Base-by-base conservation (phyloP, 2,329 filamentous ascomycete genomes). In the Ceratocystis smalleyi region DNA sequence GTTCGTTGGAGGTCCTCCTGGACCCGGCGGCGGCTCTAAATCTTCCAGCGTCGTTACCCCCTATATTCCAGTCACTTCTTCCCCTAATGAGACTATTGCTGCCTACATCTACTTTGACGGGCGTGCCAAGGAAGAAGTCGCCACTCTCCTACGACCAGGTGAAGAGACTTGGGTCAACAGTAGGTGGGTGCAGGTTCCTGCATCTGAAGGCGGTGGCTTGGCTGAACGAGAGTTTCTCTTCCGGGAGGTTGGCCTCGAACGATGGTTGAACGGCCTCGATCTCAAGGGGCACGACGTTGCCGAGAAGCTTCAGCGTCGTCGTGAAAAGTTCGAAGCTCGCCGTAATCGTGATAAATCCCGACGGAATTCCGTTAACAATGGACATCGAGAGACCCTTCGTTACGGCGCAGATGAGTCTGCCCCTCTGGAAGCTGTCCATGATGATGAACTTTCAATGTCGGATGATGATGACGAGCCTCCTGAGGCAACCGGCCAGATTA, bases 91-190 rank as follows among this genome's bases (percentile, higher is more conserved):
- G 77, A 99, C 94, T 15, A 92, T 99, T 70, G 94, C 94, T 40
- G 94, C 92, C 45, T 99, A 99, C 74, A 97, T 99, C 70, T 99
- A 99, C 77, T 99, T 99, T 72, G 94, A 99, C 74, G 94, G 94
- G 19, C 82, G 94, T 68, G 83, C 83, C 67, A 99, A 99, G 74
- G 94, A 99, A 73, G 94, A 99, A 76, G 95, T 99, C 2, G 94
- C 94, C 62, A 99, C 94, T 12, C 78, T 99, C 65, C 79, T 99
- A 62, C 82, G 94, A 64, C 87, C 91, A 12, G 92, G 94, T 27
- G 94, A 97, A 73, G 94, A 99, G 76, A 99, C 94, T 1, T 99
- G 94, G 94, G 95, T 99, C 27, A 99, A 97, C 72, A 96, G 91
- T 64, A 82, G 94, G 70, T 99, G 94, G 94, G 94, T 99, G 61